phyloP scores from a whole-genome alignment of 345 rosid genomes.

The Linum usitatissimum region DNA sequence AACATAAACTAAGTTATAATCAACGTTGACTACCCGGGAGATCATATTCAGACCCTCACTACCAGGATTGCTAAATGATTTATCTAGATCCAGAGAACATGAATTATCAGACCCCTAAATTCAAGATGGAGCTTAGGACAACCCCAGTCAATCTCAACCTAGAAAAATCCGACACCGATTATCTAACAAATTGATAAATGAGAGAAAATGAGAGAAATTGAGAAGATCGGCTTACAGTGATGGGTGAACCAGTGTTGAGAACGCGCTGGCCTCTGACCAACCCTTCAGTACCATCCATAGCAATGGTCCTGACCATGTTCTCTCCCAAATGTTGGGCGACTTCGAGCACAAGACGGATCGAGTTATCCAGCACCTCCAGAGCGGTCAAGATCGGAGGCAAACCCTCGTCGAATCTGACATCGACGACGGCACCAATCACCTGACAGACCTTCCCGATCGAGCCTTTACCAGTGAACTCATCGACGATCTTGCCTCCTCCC shows the following conservation, averaged over 20 bases:
- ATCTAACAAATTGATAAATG: background rate
- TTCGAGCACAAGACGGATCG: constrained; percentile 73
- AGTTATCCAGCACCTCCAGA: constrained; percentile 72
- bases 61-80: background rate
- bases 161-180: background rate
- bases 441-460: constrained; percentile 87
- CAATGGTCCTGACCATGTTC: constrained; percentile 74
- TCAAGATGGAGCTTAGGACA: background rate
- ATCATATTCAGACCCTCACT: background rate
- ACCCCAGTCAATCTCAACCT: background rate
- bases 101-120: background rate
- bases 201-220: background rate
- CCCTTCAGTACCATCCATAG: constrained; percentile 94
- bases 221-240: constrained; percentile 42
- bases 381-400: constrained; percentile 95
- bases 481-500: constrained; percentile 56
- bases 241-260: constrained; percentile 87
- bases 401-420: constrained; percentile 81
- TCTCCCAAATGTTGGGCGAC: constrained; percentile 97
- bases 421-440: constrained; percentile 94
- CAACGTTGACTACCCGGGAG: background rate
- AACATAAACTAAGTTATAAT: background rate
- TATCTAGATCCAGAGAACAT: background rate
- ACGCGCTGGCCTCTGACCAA: constrained; percentile 72
- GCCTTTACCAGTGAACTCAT: constrained; percentile 79